Base-by-base conservation (phyloP, 192 early-diverging fungal genomes). In the Dispira parvispora region DNA sequence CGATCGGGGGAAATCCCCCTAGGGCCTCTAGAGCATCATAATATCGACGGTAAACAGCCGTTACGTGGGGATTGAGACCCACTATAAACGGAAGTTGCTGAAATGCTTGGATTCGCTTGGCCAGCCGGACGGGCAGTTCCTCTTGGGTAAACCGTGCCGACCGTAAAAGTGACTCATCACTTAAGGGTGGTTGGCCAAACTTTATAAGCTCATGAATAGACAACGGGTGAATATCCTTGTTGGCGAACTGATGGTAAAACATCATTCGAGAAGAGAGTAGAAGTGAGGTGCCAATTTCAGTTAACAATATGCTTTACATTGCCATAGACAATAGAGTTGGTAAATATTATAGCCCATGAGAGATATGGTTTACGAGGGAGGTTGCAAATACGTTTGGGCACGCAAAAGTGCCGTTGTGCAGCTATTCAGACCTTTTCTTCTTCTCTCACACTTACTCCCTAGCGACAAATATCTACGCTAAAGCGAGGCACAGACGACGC, bases 31-130 rank as follows among this genome's bases (percentile, higher is more conserved):
- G 86, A 14, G 89, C 86, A 57, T 86, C 80, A 62, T 79, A 82
- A 64, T 89, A 90, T 16, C 90, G 82, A 54, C 80, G 72, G 69
- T 94, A 94, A 14, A 94, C 82, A 45, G 75, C 73, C 45, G 84
- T 76, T 58, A 98, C 92, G 65, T 90, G 80, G 2, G 95, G 95
- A 70, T 98, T 98, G 52, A 89, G 90, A 61, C 91, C 95, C 43
- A 98, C 92, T 54, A 98, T 98, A 68, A 92, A 96, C 0, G 92
- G 93, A 43, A 95, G 76, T 50, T 81, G 86, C 71, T 96, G 89
- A 54, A 96, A 83, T 8, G 86, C 88, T 63, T 80, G 79, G 6
- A 78, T 71, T 6, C 92, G 84, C 63, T 87, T 73, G 27, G 92
- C 93, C 64, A 98, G 73, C 9, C 95, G 82, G 58, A 89, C 88